Evolutionary conservation across 2,329 filamentous ascomycete genomes (phyloP), one percentile per base, ranked within the genome.

Genomic region (Coniochaeta sp.): DNA sequence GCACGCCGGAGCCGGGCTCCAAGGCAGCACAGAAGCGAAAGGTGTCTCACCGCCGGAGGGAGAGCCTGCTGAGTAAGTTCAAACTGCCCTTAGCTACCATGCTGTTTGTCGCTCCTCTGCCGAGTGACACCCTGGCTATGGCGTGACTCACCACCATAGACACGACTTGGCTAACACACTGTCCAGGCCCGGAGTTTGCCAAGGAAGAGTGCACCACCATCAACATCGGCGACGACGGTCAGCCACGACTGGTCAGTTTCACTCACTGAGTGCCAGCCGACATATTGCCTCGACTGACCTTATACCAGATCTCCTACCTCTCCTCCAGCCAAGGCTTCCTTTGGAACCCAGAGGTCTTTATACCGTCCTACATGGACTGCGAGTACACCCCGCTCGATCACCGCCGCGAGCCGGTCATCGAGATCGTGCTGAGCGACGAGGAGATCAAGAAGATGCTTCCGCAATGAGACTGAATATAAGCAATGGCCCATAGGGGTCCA

Each of bases 341-440:
- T 63, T 93, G 89, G 89, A 93, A 93, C 73, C 89, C 89, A 72
- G 89, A 93, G 71, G 90, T 93, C 72, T 93, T 93, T 75, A 82
- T 93, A 1, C 89, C 89, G 1, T 90, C 88, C 8, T 91, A 91
- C 71, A 77, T 89, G 68, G 88, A 90, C 73, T 86, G 83, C 77
- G 87, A 91, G 66, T 89, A 89, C 70, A 81, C 86, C 40, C 88
- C 89, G 47, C 81, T 93, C 69, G 89, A 92, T 72, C 86, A 88
- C 71, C 85, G 85, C 65, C 87, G 87, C 69, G 89, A 93, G 65
- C 89, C 89, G 1, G 88, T 93, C 57, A 80, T 90, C 74, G 90
- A 93, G 70, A 92, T 93, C 65, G 78, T 84, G 60, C 78, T 93
- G 60, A 91, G 83, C 67, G 89, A 93, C 64, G 89, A 93, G 72